Percentiles rank a stretch among this genome's conserved stretches.
Evolutionary conservation across 345 rosid species (phyloP).

Genomic region (Boechera divaricarpa): DNA sequence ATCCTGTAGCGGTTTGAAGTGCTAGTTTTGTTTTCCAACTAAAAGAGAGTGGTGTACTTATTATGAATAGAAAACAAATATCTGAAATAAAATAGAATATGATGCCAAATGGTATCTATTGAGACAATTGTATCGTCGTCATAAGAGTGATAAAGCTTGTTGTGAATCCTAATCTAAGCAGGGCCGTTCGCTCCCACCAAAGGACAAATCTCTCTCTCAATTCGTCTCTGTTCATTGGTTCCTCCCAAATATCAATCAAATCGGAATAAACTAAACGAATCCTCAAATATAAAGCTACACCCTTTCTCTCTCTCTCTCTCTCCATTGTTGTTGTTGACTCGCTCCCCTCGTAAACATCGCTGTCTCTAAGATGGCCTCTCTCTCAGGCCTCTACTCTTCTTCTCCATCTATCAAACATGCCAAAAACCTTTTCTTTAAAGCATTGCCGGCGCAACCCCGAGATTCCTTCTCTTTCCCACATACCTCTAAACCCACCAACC

Average conservation of each 20-base stretch:
- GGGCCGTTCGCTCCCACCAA: constrained; percentile 42
- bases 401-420: constrained; percentile 45
- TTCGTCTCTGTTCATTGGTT: constrained; percentile 33
- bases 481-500: constrained; percentile 40
- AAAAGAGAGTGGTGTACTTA: neutral
- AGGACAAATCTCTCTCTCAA: constrained; percentile 30
- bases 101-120: constrained; percentile 4
- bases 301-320: constrained; percentile 19
- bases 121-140: neutral
- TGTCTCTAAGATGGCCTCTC: constrained; percentile 40
- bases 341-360: constrained; percentile 46
- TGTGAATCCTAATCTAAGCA: constrained; percentile 33
- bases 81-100: constrained; percentile 21
- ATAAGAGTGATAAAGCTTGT: constrained; percentile 11
- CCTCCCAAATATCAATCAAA: constrained; percentile 37
- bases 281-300: neutral
- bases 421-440: constrained; percentile 38
- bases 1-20: neutral
- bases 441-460: constrained; percentile 39
- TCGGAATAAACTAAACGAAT: neutral
- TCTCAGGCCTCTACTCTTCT: constrained; percentile 69
- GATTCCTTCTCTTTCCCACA: constrained; percentile 52
- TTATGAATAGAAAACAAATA: neutral
- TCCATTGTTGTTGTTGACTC: constrained; percentile 33
- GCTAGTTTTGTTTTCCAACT: neutral